Conservation (phyloP, 352 stramenopile species). For the Pythium sp. region DNA sequence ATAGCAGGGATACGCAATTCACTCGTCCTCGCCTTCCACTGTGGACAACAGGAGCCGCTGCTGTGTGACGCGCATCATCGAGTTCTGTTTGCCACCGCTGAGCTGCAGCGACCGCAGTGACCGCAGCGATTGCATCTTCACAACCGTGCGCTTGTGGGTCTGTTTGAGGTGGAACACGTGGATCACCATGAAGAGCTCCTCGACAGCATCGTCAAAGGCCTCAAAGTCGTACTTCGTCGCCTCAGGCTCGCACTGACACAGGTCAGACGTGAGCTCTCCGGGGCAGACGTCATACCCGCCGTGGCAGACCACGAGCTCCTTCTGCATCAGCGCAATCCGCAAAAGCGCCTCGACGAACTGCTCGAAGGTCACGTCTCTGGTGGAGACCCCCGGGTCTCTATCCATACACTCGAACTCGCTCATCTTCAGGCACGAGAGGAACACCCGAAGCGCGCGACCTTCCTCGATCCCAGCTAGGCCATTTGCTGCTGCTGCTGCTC, state of each 20-base stretch:
- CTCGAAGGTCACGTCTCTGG: constrained; percentile 19
- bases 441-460: constrained; percentile 47
- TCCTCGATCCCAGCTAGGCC: constrained; percentile 35
- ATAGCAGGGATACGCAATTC: background rate
- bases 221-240: constrained; percentile 33
- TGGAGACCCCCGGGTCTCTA: constrained; percentile 12
- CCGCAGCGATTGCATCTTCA: constrained; percentile 25
- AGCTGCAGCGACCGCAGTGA: constrained; percentile 19
- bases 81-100: constrained; percentile 1
- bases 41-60: background rate
- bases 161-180: constrained; percentile 25
- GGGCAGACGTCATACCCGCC: constrained; percentile 57
- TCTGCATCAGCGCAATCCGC: constrained; percentile 41
- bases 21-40: background rate
- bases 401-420: constrained; percentile 16
- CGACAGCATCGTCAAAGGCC: constrained; percentile 40
- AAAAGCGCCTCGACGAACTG: constrained; percentile 58
- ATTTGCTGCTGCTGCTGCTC: background rate
- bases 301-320: constrained; percentile 47
- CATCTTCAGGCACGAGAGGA: constrained; percentile 55
- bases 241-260: constrained; percentile 33
- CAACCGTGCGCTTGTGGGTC: constrained; percentile 25
- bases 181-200: constrained; percentile 44
- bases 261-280: constrained; percentile 40
- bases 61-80: background rate